Conservation (phyloP, 768 basidiomycete species). For the Kwoniella dejecticola region DNA sequence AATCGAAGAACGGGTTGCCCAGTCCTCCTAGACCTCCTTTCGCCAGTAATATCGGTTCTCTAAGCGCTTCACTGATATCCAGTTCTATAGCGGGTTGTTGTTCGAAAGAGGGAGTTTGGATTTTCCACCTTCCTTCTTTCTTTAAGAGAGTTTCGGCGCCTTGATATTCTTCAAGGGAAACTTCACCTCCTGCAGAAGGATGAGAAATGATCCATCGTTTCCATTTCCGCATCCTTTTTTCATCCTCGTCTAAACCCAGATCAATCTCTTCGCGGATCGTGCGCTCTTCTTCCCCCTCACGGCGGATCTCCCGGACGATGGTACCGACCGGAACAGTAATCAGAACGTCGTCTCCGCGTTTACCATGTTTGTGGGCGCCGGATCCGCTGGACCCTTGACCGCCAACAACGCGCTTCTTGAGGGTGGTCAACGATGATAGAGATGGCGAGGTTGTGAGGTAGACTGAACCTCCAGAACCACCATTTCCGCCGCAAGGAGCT, state of each 20-base stretch:
- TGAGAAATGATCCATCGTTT: constrained; percentile 41
- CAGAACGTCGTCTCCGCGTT: constrained; percentile 69
- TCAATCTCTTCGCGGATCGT: constrained; percentile 72
- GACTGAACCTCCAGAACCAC: constrained; percentile 83
- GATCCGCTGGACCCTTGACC: constrained; percentile 71
- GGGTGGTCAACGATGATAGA: constrained; percentile 73
- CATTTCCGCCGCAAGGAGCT: constrained; percentile 90
- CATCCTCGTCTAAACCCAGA: constrained; percentile 65
- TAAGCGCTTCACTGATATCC: constrained; percentile 38
- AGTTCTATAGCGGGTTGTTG: constrained; percentile 32
- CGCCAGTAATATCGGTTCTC: constrained; percentile 62
- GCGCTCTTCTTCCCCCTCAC: constrained; percentile 66
- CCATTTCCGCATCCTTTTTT: constrained; percentile 37
- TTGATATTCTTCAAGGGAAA: constrained; percentile 34
- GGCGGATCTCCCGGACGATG: constrained; percentile 73
- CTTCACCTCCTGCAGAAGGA: constrained; percentile 35
- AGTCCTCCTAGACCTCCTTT: constrained; percentile 77
- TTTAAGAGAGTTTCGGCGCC: constrained; percentile 40
- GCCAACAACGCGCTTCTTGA: constrained; percentile 70
- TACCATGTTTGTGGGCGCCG: constrained; percentile 86
- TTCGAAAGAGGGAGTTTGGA: constrained; percentile 25
- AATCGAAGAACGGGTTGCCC: constrained; percentile 80
- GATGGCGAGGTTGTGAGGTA: constrained; percentile 77
- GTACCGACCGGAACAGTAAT: constrained; percentile 88
- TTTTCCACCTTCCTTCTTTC: constrained; percentile 35